Conservation (phyloP, 2,329 filamentous ascomycete species). For the Fusarium miscanthi region DNA sequence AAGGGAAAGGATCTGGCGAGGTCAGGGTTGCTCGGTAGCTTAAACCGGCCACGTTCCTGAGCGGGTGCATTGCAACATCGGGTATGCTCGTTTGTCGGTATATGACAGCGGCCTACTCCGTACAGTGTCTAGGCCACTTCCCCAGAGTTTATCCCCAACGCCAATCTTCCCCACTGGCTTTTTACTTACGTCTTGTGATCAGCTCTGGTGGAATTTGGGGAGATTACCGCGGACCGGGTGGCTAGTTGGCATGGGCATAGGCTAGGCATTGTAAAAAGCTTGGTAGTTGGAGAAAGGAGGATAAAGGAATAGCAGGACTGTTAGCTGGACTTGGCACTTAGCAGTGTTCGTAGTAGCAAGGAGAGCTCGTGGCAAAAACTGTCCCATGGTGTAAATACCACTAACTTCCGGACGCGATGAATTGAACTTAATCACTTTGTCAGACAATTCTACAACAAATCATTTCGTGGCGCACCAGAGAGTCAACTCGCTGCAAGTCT, state of each 20-base stretch:
- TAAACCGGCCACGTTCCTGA: neutral
- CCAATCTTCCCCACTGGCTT: neutral
- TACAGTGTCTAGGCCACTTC: neutral
- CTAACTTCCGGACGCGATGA: too few relatives aligned
- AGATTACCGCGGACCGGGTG: neutral
- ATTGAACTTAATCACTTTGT: too few relatives aligned
- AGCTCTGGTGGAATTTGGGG: neutral
- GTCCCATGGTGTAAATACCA: too few relatives aligned
- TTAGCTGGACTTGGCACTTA: too few relatives aligned
- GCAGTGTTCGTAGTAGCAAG: too few relatives aligned
- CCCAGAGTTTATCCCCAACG: neutral
- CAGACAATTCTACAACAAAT: too few relatives aligned
- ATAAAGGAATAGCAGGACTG: neutral
- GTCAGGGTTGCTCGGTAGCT: neutral
- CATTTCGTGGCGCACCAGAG: too few relatives aligned
- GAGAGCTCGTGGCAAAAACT: too few relatives aligned
- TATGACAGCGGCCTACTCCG: too few relatives aligned
- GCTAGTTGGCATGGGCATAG: accelerated
- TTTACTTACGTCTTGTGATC: neutral
- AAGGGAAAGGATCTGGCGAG: neutral
- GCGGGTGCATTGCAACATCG: neutral
- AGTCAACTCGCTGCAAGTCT: too few relatives aligned
- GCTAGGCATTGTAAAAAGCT: accelerated
- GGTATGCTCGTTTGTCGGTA: accelerated
- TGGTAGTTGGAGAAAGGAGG: neutral